These are phyloP conservation scores for Mallotus repandus DNA, from an alignment of 441 rosid genomes.

Conservation along the genomic window DNA sequence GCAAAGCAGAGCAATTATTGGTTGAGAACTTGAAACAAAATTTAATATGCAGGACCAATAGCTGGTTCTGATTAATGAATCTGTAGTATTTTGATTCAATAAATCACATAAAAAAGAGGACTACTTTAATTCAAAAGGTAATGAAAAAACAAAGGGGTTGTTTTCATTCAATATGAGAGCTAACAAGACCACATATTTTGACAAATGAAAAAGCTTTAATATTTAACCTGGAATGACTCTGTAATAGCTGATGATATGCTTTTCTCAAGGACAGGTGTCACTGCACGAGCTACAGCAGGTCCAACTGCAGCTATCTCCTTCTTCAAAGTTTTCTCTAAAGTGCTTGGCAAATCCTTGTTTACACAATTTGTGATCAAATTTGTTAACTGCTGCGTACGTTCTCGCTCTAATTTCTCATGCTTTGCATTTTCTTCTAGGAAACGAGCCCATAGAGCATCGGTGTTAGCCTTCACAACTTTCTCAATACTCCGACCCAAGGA, in stretches of 20 bases:
- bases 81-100: background rate
- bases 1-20: background rate
- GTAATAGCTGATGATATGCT: conserved; percentile 57
- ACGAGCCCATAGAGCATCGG: conserved; percentile 83
- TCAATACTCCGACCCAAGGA: conserved; percentile 69
- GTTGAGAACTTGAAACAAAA: conserved; percentile 9
- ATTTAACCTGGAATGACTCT: conserved; percentile 86
- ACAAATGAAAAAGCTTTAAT: conserved; percentile 14
- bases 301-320: conserved; percentile 63
- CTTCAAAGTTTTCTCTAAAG: conserved; percentile 71
- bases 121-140: background rate
- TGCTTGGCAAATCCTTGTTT: conserved; percentile 62
- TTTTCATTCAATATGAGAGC: conserved; percentile 12
- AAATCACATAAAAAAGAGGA: background rate
- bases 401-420: conserved; percentile 61
- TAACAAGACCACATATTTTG: conserved; percentile 12
- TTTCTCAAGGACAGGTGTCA: conserved; percentile 73
- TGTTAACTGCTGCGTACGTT: conserved; percentile 57
- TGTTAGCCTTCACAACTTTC: conserved; percentile 64
- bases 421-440: conserved; percentile 73
- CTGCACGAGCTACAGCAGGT: conserved; percentile 54
- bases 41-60: conserved; percentile 3
- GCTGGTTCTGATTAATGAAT: conserved; percentile 1
- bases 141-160: background rate
- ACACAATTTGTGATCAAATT: conserved; percentile 51